These are phyloP conservation scores for Entonaema liquescens DNA, from an alignment of 495 filamentous ascomycete species.

Conservation along the genomic window DNA sequence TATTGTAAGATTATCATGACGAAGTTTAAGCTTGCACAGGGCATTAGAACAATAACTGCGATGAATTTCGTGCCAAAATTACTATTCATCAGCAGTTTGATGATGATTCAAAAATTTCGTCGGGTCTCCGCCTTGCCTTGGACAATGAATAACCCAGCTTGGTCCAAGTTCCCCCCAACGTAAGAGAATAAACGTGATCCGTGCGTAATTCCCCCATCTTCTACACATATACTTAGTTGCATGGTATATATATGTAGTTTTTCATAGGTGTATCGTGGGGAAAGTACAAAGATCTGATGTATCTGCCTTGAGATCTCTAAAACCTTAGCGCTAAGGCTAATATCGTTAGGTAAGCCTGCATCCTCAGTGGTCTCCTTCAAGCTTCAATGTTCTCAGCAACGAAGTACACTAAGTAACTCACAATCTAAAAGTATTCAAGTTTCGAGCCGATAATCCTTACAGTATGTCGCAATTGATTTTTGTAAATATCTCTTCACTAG, in stretches of 20 bases:
- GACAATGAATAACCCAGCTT: constrained; percentile 38
- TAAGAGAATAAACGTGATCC: constrained; percentile 11
- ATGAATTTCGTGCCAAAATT: constrained; percentile 51
- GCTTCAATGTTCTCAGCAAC: constrained; percentile 10
- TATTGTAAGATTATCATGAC: constrained; percentile 55
- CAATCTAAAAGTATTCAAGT: constrained; percentile 24
- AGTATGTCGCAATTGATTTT: constrained; percentile 34
- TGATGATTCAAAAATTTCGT: constrained; percentile 52
- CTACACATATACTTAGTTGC: constrained; percentile 6
- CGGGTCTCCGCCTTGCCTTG: constrained; percentile 46
- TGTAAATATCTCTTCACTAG: background rate
- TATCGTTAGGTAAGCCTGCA: constrained; percentile 27
- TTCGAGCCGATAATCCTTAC: constrained; percentile 25
- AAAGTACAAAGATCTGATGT: no score
- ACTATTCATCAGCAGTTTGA: constrained; percentile 56
- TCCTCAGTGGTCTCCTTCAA: constrained; percentile 21
- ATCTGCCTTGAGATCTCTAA: background rate
- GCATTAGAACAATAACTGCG: constrained; percentile 50
- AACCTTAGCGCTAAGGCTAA: constrained; percentile 10
- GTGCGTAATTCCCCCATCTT: constrained; percentile 21
- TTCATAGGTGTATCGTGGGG: no score
- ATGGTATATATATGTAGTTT: background rate
- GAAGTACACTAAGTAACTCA: constrained; percentile 9
- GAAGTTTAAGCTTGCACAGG: constrained; percentile 71
- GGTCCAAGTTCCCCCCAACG: constrained; percentile 23